These are phyloP conservation scores for Kazachstania sp. DNA, from an alignment of 1,139 yeast genomes.

Conservation along the genomic window DNA sequence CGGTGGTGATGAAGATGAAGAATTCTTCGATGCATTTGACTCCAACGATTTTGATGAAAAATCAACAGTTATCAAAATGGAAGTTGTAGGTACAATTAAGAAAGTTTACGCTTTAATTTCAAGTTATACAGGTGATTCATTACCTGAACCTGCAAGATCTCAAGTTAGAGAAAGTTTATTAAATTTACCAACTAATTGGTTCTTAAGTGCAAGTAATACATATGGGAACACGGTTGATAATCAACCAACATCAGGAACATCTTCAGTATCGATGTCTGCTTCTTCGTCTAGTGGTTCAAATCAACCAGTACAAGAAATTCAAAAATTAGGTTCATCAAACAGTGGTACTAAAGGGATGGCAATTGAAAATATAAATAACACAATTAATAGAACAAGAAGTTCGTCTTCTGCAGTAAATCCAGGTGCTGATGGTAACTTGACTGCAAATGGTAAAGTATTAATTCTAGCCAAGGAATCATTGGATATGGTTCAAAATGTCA, in stretches of 20 bases:
- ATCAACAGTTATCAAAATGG: slow-evolving; percentile 53
- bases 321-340: background rate
- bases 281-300: no score
- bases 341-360: background rate
- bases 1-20: slow-evolving; percentile 26
- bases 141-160: slow-evolving; percentile 77
- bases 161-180: slow-evolving; percentile 75
- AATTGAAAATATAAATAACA: background rate
- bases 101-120: slow-evolving; percentile 82
- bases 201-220: slow-evolving; percentile 30
- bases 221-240: background rate
- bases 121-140: slow-evolving; percentile 64
- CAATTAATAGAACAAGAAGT: background rate
- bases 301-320: background rate
- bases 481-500: slow-evolving; percentile 78
- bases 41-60: slow-evolving; percentile 31
- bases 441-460: slow-evolving; percentile 59
- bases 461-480: slow-evolving; percentile 82
- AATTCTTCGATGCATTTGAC: slow-evolving; percentile 26
- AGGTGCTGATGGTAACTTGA: slow-evolving; percentile 16
- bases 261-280: no score
- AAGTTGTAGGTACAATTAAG: slow-evolving; percentile 79
- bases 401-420: background rate
- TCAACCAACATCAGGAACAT: background rate
- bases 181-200: slow-evolving; percentile 63